Evolutionary conservation across 2,329 filamentous ascomycete species (phyloP).

Genomic region (Aspergillus sp.): DNA sequence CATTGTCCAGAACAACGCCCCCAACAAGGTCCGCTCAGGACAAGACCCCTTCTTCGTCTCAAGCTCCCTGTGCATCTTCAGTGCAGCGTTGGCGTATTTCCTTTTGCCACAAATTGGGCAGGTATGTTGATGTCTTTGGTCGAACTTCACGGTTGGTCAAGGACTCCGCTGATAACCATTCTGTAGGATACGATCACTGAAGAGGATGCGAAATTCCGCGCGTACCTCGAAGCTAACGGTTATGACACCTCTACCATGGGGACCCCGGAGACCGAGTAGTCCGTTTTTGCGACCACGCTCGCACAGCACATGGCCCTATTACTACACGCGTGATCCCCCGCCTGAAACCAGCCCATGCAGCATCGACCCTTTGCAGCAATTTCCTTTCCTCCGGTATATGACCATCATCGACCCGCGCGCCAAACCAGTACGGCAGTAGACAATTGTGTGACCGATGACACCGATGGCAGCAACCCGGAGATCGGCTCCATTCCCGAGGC

Average conservation of each 20-base stretch:
- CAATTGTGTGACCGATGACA: neutral
- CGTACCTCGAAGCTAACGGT: slow-evolving; percentile 69
- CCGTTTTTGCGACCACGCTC: slow-evolving; percentile 7
- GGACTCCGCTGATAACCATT: slow-evolving; percentile 29
- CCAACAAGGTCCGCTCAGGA: slow-evolving; percentile 57
- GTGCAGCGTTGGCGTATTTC: slow-evolving; percentile 65
- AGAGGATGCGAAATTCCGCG: slow-evolving; percentile 75
- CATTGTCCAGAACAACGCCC: slow-evolving; percentile 61
- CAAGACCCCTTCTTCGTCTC: slow-evolving; percentile 93
- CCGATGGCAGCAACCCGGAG: neutral
- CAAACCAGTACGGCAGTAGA: neutral
- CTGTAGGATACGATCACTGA: slow-evolving; percentile 72
- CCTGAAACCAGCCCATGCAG: neutral
- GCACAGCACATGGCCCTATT: neutral
- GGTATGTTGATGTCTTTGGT: slow-evolving; percentile 23
- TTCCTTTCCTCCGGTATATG: neutral
- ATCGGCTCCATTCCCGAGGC: neutral
- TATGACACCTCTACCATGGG: slow-evolving; percentile 69
- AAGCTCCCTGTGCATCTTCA: slow-evolving; percentile 72
- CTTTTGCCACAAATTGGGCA: slow-evolving; percentile 71
- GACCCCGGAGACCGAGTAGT: slow-evolving; percentile 17
- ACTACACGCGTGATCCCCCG: neutral
- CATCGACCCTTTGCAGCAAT: neutral
- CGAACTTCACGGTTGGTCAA: neutral
- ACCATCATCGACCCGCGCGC: neutral